Evolutionary conservation across 129 eudicot genomes (phyloP).

Genomic region (Mikania micrantha): DNA sequence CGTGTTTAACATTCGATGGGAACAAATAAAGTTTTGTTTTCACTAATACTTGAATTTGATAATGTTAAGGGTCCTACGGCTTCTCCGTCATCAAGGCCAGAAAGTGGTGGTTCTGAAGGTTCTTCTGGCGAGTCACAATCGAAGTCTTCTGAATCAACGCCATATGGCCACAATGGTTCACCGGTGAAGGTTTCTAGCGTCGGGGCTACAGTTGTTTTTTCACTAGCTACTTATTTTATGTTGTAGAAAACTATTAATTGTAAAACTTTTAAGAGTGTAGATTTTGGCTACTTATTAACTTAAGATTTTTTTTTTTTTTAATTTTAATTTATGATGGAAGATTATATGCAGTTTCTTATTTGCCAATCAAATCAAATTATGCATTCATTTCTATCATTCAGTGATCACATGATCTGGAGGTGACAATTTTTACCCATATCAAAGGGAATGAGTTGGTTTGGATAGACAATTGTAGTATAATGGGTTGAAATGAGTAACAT

Average conservation of each 20-base stretch:
- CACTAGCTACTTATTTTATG: background rate
- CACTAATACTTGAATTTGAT: background rate
- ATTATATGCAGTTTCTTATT: too few relatives aligned
- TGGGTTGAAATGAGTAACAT: too few relatives aligned
- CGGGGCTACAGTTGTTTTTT: background rate
- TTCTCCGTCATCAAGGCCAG: slow-evolving; percentile 21
- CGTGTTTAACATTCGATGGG: too few relatives aligned
- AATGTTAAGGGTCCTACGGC: slow-evolving; percentile 23
- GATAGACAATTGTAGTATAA: too few relatives aligned
- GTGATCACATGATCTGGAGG: too few relatives aligned
- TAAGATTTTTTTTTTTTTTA: too few relatives aligned
- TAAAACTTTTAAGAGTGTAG: background rate
- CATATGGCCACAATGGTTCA: slow-evolving; percentile 3
- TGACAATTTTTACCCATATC: too few relatives aligned
- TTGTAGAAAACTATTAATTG: background rate
- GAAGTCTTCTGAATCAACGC: background rate
- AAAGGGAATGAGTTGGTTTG: too few relatives aligned
- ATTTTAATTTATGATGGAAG: too few relatives aligned
- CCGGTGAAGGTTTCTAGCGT: background rate
- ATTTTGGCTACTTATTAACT: background rate
- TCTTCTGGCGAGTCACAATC: slow-evolving; percentile 10
- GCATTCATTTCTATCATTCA: too few relatives aligned
- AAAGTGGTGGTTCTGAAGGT: background rate
- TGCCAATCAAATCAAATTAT: too few relatives aligned
- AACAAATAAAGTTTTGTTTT: background rate